Conservation (phyloP, 805 yeast species). For the Kodamaea lidongshanica region DNA sequence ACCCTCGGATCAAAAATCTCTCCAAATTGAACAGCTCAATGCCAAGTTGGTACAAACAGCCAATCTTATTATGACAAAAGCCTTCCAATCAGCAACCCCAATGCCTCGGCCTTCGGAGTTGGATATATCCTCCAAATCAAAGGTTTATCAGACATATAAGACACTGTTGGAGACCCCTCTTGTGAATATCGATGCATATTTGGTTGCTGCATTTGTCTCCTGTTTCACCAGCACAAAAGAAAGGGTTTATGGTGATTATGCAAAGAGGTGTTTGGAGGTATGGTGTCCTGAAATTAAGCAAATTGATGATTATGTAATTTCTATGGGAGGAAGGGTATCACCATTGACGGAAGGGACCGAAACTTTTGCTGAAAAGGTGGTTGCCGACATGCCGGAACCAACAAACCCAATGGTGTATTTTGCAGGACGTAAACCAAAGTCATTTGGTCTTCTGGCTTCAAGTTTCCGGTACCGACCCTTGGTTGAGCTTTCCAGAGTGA, state of each 20-base stretch:
- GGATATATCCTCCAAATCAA: constrained; percentile 18
- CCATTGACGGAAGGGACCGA: background rate
- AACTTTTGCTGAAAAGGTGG: too few relatives aligned
- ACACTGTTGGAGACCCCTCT: constrained; percentile 13
- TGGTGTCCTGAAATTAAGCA: constrained; percentile 32
- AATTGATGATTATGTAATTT: too few relatives aligned
- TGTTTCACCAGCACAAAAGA: constrained; percentile 26
- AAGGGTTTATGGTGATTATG: constrained; percentile 25
- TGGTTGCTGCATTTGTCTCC: constrained; percentile 25
- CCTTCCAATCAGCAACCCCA: constrained; percentile 25
- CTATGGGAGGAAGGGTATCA: background rate
- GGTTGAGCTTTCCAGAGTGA: constrained; percentile 27
- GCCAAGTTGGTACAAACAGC: constrained; percentile 23
- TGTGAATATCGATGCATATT: constrained; percentile 28
- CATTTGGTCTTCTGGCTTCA: too few relatives aligned
- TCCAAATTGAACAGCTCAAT: constrained; percentile 22
- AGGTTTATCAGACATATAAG: constrained; percentile 14
- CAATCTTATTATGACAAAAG: constrained; percentile 22
- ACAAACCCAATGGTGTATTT: constrained; percentile 26
- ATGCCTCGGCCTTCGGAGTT: constrained; percentile 29
- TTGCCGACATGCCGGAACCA: too few relatives aligned
- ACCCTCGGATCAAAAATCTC: constrained; percentile 15
- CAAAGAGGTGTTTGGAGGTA: constrained; percentile 22
- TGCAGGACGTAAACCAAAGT: too few relatives aligned
- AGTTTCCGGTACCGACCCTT: constrained; percentile 17